phyloP scores from a whole-genome alignment of 208 protist genomes.

The Acanthamoeba castellanii region DNA sequence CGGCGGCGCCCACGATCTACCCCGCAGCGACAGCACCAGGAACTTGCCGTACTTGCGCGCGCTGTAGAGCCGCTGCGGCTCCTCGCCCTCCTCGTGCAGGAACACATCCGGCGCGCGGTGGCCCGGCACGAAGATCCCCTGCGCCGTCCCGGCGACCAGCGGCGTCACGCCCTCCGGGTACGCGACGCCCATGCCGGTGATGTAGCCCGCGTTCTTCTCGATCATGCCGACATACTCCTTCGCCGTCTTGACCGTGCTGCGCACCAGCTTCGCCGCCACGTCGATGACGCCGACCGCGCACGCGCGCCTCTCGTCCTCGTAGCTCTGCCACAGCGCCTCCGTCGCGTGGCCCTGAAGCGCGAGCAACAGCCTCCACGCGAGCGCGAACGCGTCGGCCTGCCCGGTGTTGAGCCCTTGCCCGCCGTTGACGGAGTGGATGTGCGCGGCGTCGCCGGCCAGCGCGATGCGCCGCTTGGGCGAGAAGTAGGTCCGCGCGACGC shows the following conservation, averaged over 20 bases:
- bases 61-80: slow-evolving; percentile 3
- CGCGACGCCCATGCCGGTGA: slow-evolving; percentile 30
- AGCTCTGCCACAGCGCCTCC: slow-evolving; percentile 2
- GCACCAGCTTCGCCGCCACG: neutral
- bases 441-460: slow-evolving; percentile 56
- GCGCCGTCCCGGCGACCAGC: neutral
- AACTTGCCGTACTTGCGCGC: neutral
- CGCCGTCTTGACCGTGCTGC: slow-evolving; percentile 14
- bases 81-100: neutral
- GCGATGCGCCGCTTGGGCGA: neutral
- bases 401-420: slow-evolving; percentile 73
- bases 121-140: neutral
- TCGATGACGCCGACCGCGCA: slow-evolving; percentile 2
- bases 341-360: neutral
- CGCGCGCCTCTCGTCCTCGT: slow-evolving; percentile 14
- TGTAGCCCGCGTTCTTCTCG: slow-evolving; percentile 42
- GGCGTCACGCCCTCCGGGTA: slow-evolving; percentile 8
- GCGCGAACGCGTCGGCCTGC: slow-evolving; percentile 38
- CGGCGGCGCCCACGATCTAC: neutral
- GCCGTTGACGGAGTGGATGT: slow-evolving; percentile 68
- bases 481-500: slow-evolving; percentile 49
- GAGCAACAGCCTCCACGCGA: slow-evolving; percentile 44
- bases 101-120: slow-evolving; percentile 3
- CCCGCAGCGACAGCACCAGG: slow-evolving; percentile 1
- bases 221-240: slow-evolving; percentile 29